These are phyloP conservation scores for Ophiostoma pallidulum DNA, from an alignment of 2,329 filamentous ascomycete genomes.

Conservation along the genomic window DNA sequence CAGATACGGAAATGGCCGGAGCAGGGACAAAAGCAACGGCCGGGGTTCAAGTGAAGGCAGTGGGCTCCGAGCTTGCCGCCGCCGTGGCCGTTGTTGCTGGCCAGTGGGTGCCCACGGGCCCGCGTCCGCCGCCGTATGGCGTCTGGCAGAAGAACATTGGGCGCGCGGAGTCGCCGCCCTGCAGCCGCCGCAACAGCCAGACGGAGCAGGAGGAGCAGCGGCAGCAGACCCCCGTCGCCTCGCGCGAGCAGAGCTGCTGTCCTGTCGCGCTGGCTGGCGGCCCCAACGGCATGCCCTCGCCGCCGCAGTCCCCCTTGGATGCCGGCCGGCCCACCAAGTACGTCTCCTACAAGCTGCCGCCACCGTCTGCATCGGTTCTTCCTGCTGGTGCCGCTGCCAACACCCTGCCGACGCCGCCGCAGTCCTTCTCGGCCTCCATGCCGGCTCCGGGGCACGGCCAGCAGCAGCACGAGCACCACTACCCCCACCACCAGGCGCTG, in stretches of 20 bases:
- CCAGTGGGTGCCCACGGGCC: constrained; percentile 3
- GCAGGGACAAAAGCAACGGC: too few relatives aligned
- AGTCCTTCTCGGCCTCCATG: constrained; percentile 7
- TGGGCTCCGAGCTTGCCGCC: not conserved
- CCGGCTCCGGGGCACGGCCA: too few relatives aligned
- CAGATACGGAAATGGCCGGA: too few relatives aligned
- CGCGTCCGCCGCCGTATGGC: constrained; percentile 13
- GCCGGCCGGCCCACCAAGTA: not conserved
- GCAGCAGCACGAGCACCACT: not conserved
- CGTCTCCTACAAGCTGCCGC: constrained; percentile 1
- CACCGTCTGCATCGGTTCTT: too few relatives aligned
- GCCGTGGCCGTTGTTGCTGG: too few relatives aligned
- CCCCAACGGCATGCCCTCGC: constrained; percentile 13
- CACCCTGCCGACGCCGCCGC: constrained; percentile 8
- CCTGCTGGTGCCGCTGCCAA: too few relatives aligned
- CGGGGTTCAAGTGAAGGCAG: too few relatives aligned
- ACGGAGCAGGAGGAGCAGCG: too few relatives aligned
- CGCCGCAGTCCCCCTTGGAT: constrained; percentile 15
- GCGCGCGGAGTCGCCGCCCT: not conserved
- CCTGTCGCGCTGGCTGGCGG: not conserved
- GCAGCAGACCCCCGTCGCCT: constrained; percentile 6
- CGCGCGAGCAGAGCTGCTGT: constrained; percentile 13
- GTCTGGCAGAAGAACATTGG: constrained; percentile 11
- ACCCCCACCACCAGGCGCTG: too few relatives aligned
- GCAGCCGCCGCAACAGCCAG: not conserved